These are phyloP conservation scores for Penicillium decumbens DNA, from an alignment of 2,329 filamentous ascomycete species.

Conservation along the genomic window DNA sequence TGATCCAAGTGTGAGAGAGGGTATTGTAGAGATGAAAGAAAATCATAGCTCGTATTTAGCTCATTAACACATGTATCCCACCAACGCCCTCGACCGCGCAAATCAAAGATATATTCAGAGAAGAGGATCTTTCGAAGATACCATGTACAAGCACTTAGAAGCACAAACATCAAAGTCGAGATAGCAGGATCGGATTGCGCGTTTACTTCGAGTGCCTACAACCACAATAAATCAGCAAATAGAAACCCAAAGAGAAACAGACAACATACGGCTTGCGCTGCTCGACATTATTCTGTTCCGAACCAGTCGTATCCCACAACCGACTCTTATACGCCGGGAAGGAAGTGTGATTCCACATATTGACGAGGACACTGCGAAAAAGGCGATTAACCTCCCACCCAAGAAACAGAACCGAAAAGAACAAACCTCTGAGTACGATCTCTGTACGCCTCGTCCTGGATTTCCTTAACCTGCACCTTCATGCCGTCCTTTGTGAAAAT, in stretches of 20 bases:
- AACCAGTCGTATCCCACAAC: slow-evolving; percentile 37
- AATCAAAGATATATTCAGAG: background rate
- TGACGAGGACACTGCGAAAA: slow-evolving; percentile 42
- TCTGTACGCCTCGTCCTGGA: slow-evolving; percentile 54
- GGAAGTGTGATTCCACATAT: slow-evolving; percentile 47
- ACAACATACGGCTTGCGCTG: slow-evolving; percentile 27
- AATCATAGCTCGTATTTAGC: background rate
- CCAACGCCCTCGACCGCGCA: background rate
- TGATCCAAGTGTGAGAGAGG: background rate
- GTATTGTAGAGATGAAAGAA: background rate
- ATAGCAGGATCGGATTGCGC: background rate
- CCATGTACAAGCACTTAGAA: background rate
- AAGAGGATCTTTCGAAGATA: background rate
- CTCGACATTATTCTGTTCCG: slow-evolving; percentile 18
- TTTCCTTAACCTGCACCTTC: slow-evolving; percentile 57
- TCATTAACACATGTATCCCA: background rate
- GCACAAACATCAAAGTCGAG: background rate
- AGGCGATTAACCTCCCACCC: background rate
- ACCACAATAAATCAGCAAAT: background rate
- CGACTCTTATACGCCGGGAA: slow-evolving; percentile 46
- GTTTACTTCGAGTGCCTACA: slow-evolving; percentile 11
- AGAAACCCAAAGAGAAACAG: background rate
- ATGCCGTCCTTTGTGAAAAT: slow-evolving; percentile 57
- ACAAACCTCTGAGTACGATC: slow-evolving; percentile 55
- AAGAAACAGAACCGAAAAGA: background rate